These are phyloP conservation scores for Pythium myriotylum DNA, from an alignment of 352 stramenopile genomes.

Conservation along the genomic window DNA sequence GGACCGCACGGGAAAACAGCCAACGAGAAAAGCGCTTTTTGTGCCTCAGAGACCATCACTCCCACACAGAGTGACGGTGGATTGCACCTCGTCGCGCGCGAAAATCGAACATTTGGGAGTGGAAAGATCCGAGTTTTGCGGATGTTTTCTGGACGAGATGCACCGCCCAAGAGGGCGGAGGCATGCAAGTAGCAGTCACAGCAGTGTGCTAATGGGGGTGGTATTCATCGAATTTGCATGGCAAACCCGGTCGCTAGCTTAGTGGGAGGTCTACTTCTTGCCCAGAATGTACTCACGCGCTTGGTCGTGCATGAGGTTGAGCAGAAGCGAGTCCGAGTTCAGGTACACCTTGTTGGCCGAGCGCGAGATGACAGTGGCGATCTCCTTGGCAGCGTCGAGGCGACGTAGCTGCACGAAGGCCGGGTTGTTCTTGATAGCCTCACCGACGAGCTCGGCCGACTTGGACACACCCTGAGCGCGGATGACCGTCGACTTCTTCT, in stretches of 20 bases:
- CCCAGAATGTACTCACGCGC: conserved; percentile 14
- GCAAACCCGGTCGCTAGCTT: not conserved
- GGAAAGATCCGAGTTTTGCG: not conserved
- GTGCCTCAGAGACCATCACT: conserved; percentile 11
- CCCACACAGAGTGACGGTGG: not conserved
- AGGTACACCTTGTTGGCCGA: conserved; percentile 98
- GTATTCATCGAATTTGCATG: not conserved
- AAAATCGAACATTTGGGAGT: no score
- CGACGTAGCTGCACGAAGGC: conserved; percentile 99
- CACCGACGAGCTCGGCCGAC: conserved; percentile 97
- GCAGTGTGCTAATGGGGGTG: not conserved
- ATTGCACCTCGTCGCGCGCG: not conserved
- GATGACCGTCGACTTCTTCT: conserved; percentile 99
- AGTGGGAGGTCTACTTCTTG: conserved; percentile 11
- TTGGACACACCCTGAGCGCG: conserved; percentile 98
- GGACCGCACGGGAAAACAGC: not conserved
- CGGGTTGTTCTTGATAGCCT: conserved; percentile 99
- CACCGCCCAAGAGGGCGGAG: no score
- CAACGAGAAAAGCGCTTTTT: conserved; percentile 22
- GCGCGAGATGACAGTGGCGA: conserved; percentile 95
- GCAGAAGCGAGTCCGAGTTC: conserved; percentile 96
- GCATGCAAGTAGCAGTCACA: no score
- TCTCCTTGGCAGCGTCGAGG: conserved; percentile 99
- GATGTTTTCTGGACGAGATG: no score
- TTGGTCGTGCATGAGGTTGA: conserved; percentile 93